These are phyloP conservation scores for Tagetes erecta DNA, from an alignment of 129 eudicot species.

Conservation along the genomic window DNA sequence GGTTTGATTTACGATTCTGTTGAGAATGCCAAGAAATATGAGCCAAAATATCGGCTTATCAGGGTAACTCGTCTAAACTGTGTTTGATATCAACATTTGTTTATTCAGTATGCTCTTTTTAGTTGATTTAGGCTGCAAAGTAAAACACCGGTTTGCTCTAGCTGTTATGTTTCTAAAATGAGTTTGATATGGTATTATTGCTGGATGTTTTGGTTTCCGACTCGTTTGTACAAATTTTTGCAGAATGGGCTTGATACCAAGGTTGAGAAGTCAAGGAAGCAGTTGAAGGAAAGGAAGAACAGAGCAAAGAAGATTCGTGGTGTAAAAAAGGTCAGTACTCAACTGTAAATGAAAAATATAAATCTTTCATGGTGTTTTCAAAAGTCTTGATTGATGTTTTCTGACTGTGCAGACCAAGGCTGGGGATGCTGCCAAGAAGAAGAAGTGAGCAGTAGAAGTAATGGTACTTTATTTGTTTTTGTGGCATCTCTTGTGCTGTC, in stretches of 20 bases:
- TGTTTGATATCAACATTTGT: background rate
- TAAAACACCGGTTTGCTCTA: background rate
- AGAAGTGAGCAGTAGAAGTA: conserved; percentile 27
- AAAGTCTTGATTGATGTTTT: background rate
- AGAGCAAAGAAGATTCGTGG: conserved; percentile 44
- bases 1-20: conserved; percentile 74
- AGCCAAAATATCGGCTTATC: conserved; percentile 69
- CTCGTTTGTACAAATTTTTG: background rate
- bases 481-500: background rate
- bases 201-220: background rate
- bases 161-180: background rate
- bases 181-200: background rate
- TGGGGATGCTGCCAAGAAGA: conserved; percentile 46
- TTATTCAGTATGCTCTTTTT: background rate
- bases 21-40: conserved; percentile 74
- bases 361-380: background rate
- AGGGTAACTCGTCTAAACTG: conserved; percentile 46
- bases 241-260: conserved; percentile 44
- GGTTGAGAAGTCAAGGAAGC: conserved; percentile 44
- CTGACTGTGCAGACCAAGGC: conserved; percentile 37
- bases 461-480: background rate
- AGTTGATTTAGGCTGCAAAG: background rate
- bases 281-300: conserved; percentile 48
- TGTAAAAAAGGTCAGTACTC: conserved; percentile 36
- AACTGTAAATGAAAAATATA: no score